Conservation (phyloP, 1,284 basidiomycete genomes). For the Heliocybe sulcata region DNA sequence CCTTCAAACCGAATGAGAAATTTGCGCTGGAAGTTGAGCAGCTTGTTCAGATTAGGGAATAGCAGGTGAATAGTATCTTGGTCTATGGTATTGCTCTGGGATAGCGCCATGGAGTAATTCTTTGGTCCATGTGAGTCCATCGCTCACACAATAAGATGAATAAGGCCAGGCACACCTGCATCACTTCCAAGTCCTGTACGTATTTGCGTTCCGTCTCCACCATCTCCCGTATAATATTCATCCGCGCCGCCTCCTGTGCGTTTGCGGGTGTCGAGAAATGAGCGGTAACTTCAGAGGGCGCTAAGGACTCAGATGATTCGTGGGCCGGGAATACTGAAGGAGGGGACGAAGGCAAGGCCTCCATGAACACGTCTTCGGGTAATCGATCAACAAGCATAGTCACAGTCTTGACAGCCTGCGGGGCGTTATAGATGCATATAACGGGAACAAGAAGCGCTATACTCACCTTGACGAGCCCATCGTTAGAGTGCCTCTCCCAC, state of each 20-base stretch:
- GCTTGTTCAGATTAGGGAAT: constrained; percentile 92
- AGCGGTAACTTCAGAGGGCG: constrained; percentile 30
- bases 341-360: constrained; percentile 54
- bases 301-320: constrained; percentile 53
- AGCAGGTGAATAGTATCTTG: constrained; percentile 93
- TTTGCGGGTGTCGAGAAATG: constrained; percentile 30
- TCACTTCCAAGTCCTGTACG: constrained; percentile 94
- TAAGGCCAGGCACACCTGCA: constrained; percentile 62
- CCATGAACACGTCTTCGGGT: constrained; percentile 65
- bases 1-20: constrained; percentile 94
- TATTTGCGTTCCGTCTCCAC: constrained; percentile 96
- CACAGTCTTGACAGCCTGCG: constrained; percentile 87
- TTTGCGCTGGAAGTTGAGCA: constrained; percentile 94
- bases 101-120: constrained; percentile 80
- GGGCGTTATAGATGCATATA: constrained; percentile 4
- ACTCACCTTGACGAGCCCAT: constrained; percentile 90
- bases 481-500: constrained; percentile 86
- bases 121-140: constrained; percentile 19
- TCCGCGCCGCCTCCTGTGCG: constrained; percentile 61
- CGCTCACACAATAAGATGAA: constrained; percentile 5
- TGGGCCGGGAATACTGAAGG: constrained; percentile 41
- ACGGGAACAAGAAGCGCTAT: not conserved
- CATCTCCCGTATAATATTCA: constrained; percentile 80
- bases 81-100: constrained; percentile 80
- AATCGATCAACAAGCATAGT: constrained; percentile 81